These are phyloP conservation scores for Plasmodium knowlesi DNA, from an alignment of 169 alveolate genomes.

Conservation along the genomic window DNA sequence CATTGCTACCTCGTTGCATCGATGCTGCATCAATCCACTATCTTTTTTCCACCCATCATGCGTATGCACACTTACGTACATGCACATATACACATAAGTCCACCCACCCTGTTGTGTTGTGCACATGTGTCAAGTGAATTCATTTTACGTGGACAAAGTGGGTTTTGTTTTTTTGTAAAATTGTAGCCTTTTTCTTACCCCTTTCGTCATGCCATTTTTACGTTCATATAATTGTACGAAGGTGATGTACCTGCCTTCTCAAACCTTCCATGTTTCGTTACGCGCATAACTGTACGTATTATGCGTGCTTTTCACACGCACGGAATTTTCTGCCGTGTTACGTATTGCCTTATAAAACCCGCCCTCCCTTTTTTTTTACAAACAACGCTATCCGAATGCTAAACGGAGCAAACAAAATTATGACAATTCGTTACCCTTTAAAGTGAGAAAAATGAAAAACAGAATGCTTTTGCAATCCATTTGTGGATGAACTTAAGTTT, in stretches of 20 bases:
- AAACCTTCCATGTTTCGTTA: background rate
- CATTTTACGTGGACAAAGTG: background rate
- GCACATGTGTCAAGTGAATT: background rate
- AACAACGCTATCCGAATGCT: background rate
- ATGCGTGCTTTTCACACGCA: background rate
- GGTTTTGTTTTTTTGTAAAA: background rate
- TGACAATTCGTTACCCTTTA: background rate
- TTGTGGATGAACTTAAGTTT: background rate
- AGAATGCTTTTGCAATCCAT: background rate
- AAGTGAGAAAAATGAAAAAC: background rate
- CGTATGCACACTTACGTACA: background rate
- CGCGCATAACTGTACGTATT: background rate
- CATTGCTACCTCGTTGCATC: background rate
- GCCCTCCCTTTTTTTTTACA: background rate
- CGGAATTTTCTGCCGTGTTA: background rate
- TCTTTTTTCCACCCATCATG: background rate
- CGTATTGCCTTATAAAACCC: background rate
- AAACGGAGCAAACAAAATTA: background rate
- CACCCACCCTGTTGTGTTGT: background rate
- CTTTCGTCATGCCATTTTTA: background rate
- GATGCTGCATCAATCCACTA: background rate
- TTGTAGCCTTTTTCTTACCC: background rate
- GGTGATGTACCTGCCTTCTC: background rate
- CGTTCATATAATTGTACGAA: conserved; percentile 1
- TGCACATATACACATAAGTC: background rate